Conservation (phyloP, 306 rosid species). For the Abrus precatorius region DNA sequence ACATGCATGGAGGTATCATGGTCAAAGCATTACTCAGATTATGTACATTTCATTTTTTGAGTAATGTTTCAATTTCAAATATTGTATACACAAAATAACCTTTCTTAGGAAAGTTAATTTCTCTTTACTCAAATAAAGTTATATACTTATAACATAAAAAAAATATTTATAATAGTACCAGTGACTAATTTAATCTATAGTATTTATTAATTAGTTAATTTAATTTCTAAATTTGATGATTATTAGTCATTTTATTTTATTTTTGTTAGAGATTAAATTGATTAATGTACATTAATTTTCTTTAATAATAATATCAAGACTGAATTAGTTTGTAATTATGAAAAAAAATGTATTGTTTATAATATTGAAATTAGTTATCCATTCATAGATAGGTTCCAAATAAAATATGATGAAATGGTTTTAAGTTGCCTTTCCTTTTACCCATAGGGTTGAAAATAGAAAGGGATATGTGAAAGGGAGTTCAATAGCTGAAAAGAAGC, state of each 20-base stretch:
- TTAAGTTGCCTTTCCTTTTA: neutral
- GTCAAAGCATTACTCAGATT: neutral
- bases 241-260: too few relatives aligned
- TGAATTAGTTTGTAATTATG: neutral
- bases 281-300: too few relatives aligned
- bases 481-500: neutral
- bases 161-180: too few relatives aligned
- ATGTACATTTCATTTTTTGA: too few relatives aligned
- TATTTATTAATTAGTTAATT: neutral
- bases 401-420: neutral
- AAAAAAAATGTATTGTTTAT: too few relatives aligned
- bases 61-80: too few relatives aligned
- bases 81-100: too few relatives aligned
- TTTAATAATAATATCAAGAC: neutral
- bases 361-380: too few relatives aligned
- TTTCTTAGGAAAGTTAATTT: too few relatives aligned
- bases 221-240: too few relatives aligned
- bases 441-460: slow-evolving; percentile 10
- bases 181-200: neutral
- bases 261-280: neutral
- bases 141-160: too few relatives aligned
- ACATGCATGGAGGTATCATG: neutral
- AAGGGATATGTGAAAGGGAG: neutral
- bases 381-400: neutral
- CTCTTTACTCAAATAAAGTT: too few relatives aligned